Evolutionary conservation across 108 stramenopile species (phyloP).

Genomic region (Stephanodiscus minutulus): DNA sequence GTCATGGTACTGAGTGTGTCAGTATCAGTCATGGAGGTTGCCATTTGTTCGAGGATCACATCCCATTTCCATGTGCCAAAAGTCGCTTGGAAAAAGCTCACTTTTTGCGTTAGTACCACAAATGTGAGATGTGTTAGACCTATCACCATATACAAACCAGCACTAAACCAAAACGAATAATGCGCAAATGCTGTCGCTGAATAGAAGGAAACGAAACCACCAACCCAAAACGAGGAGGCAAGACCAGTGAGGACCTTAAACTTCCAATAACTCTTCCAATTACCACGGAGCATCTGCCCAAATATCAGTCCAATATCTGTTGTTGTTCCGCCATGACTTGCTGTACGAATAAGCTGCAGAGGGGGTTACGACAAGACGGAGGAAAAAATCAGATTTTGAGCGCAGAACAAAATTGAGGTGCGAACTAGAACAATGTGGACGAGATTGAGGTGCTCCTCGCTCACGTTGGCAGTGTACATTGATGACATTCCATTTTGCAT

Average conservation of each 20-base stretch:
- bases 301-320: slow-evolving; percentile 52
- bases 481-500: slow-evolving; percentile 60
- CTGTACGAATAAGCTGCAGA: slow-evolving; percentile 50
- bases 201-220: slow-evolving; percentile 32
- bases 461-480: slow-evolving; percentile 46
- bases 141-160: slow-evolving; percentile 24
- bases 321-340: slow-evolving; percentile 41
- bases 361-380: too few relatives aligned
- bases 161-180: slow-evolving; percentile 23
- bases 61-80: slow-evolving; percentile 55
- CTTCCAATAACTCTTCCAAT: slow-evolving; percentile 42
- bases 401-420: too few relatives aligned
- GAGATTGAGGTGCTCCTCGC: too few relatives aligned
- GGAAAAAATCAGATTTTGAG: too few relatives aligned
- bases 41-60: slow-evolving; percentile 17
- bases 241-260: slow-evolving; percentile 29
- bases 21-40: slow-evolving; percentile 9
- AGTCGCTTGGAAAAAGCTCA: slow-evolving; percentile 38
- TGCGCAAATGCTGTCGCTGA: slow-evolving; percentile 11
- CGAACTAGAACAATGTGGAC: too few relatives aligned
- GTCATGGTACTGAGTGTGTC: not conserved
- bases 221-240: slow-evolving; percentile 41
- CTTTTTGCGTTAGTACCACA: slow-evolving; percentile 29
- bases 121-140: slow-evolving; percentile 33
- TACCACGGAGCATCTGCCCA: slow-evolving; percentile 48